Evolutionary conservation across 768 basidiomycete genomes (phyloP).

Genomic region (Chalciporus piperatus): DNA sequence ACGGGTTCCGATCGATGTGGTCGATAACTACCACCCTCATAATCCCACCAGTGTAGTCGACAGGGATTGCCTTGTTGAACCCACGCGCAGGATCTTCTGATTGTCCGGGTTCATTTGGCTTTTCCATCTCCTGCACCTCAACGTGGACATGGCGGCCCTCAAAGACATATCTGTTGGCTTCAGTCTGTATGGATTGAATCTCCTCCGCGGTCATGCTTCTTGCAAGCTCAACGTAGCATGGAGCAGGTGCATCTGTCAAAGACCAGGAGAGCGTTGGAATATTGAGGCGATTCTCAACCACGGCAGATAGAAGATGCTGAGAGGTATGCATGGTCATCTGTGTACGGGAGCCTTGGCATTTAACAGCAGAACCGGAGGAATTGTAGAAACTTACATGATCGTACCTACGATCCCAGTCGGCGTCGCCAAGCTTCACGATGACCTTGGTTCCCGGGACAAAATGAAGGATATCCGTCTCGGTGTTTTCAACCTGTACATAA

Average conservation of each 20-base stretch:
- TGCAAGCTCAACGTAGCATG: constrained; percentile 76
- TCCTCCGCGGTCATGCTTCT: constrained; percentile 64
- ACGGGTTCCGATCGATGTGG: constrained; percentile 78
- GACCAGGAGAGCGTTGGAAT: constrained; percentile 82
- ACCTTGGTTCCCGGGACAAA: constrained; percentile 55
- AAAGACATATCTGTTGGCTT: constrained; percentile 65
- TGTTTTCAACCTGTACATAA: constrained; percentile 49
- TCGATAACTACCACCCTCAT: constrained; percentile 83
- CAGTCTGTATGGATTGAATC: constrained; percentile 55
- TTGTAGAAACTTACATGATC: constrained; percentile 58
- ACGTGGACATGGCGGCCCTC: constrained; percentile 67
- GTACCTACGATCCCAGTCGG: constrained; percentile 61
- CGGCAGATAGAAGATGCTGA: constrained; percentile 78
- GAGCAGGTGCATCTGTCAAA: constrained; percentile 62
- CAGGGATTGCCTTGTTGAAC: constrained; percentile 56
- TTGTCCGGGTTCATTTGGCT: constrained; percentile 30
- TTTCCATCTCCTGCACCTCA: constrained; percentile 69
- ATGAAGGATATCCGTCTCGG: constrained; percentile 40
- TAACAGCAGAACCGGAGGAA: not conserved
- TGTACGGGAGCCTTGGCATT: not conserved
- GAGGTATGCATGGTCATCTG: constrained; percentile 86
- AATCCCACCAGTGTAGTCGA: constrained; percentile 73
- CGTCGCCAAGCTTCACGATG: constrained; percentile 50
- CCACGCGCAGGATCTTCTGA: constrained; percentile 48
- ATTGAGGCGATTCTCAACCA: constrained; percentile 62